Evolutionary conservation across 192 early-diverging fungal genomes (phyloP), one percentile per base, ranked within the genome.

Genomic region (Mortierella claussenii): DNA sequence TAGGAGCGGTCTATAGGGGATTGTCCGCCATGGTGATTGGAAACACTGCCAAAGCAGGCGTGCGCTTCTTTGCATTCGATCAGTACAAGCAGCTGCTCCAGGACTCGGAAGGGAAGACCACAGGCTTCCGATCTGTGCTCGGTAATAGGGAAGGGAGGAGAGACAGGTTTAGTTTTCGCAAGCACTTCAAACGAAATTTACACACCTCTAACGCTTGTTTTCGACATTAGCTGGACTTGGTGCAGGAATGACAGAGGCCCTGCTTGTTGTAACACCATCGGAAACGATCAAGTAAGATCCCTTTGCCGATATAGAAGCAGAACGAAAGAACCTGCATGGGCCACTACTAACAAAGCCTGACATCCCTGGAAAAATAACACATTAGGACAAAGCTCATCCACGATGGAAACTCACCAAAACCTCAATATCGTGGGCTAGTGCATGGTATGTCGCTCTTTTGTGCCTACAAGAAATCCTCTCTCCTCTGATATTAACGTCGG

Each of bases 51-150:
- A 97, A 97, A 68, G 96, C 95, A 0, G 95, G 92, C 4, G 94
- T 97, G 1, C 89, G 96, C 3, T 99, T 99, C 79, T 84, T 96
- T 21, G 86, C 95, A 13, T 97, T 95, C 79, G 96, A 97, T 59
- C 88, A 91, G 40, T 89, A 94, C 60, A 93, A 93, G 68, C 78
- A 83, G 26, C 58, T 78, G 21, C 83, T 99, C 43, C 83, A 85
- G 15, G 93, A 93, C 54, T 76, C 82, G 4, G 69, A 93, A 12
- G 96, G 93, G 20, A 87, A 91, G 42, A 73, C 95, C 32, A 86
- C 86, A 1, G 90, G 89, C 20, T 43, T 79, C 1, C 83, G 86
- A 70, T 89, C 86, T 57, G 74, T 95, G 68, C 78, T 93, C 45
- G 80, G 80, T 81, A 73, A 56, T 40, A 49, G n/a, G 12, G 5